phyloP scores from a whole-genome alignment of 306 rosid genomes.

The Castanospermum australe region DNA sequence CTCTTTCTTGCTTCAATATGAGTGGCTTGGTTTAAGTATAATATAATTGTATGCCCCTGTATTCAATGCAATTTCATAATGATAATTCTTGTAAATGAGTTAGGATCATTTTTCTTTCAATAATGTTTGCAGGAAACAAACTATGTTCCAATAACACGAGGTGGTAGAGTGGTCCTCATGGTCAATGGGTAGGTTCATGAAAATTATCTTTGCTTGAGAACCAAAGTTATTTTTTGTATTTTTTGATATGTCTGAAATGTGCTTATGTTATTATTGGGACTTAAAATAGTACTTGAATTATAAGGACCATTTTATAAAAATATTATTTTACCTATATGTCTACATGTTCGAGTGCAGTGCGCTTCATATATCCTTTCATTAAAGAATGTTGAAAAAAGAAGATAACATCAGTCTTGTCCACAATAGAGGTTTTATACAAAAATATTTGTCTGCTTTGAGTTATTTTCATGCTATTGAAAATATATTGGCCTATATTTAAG shows the following conservation, averaged over 20 bases:
- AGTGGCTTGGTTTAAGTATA: background rate
- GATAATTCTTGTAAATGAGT: conserved; percentile 20
- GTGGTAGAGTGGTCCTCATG: conserved; percentile 88
- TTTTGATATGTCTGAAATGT: background rate
- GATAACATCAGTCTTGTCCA: background rate
- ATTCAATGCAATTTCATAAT: background rate
- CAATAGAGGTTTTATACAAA: background rate
- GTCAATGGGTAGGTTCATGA: conserved; percentile 73
- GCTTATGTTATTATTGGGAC: conserved; percentile 10
- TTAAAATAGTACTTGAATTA: background rate
- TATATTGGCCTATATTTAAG: background rate
- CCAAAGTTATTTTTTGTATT: background rate
- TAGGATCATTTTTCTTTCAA: background rate
- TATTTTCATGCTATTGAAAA: background rate
- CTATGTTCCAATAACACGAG: conserved; percentile 88
- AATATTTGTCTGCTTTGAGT: background rate
- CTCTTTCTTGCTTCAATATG: background rate
- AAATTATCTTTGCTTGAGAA: conserved; percentile 25
- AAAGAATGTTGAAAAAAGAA: background rate
- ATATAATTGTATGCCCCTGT: background rate
- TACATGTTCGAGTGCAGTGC: background rate
- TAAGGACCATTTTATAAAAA: background rate
- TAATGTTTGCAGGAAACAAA: conserved; percentile 69
- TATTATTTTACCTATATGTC: background rate
- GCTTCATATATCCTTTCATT: conserved; percentile 10